These are phyloP conservation scores for Penicillium sp. DNA, from an alignment of 2,329 filamentous ascomycete species.

Conservation along the genomic window DNA sequence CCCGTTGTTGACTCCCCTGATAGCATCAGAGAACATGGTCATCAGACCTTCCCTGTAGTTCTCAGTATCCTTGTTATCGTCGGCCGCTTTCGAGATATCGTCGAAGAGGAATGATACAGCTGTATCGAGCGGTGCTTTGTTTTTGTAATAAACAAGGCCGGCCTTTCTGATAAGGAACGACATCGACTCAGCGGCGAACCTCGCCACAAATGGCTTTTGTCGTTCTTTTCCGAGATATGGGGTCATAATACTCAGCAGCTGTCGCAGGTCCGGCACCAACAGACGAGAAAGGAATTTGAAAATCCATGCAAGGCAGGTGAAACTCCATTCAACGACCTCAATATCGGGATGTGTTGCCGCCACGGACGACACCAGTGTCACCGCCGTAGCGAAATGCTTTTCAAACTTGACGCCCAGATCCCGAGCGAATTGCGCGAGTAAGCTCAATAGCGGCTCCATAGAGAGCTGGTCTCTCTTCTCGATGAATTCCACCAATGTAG, in stretches of 20 bases:
- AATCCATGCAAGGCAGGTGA: slow-evolving; percentile 87
- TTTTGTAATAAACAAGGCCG: slow-evolving; percentile 71
- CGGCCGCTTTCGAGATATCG: slow-evolving; percentile 55
- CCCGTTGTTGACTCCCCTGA: slow-evolving; percentile 59
- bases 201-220: slow-evolving; percentile 81
- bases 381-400: slow-evolving; percentile 74
- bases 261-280: slow-evolving; percentile 78
- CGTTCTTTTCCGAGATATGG: slow-evolving; percentile 78
- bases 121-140: slow-evolving; percentile 63
- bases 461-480: slow-evolving; percentile 73
- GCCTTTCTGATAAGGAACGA: slow-evolving; percentile 92
- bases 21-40: slow-evolving; percentile 84
- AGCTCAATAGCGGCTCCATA: slow-evolving; percentile 79
- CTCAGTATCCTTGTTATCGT: slow-evolving; percentile 35
- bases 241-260: slow-evolving; percentile 78
- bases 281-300: slow-evolving; percentile 96
- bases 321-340: slow-evolving; percentile 96
- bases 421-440: slow-evolving; percentile 92
- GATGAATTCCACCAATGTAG: slow-evolving; percentile 71
- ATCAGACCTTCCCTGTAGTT: slow-evolving; percentile 86
- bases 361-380: slow-evolving; percentile 73
- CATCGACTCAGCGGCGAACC: slow-evolving; percentile 91
- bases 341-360: slow-evolving; percentile 74
- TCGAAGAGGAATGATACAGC: slow-evolving; percentile 71
- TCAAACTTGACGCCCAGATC: slow-evolving; percentile 86